Conservation (phyloP, 805 yeast genomes). For the Pichia heedii region DNA sequence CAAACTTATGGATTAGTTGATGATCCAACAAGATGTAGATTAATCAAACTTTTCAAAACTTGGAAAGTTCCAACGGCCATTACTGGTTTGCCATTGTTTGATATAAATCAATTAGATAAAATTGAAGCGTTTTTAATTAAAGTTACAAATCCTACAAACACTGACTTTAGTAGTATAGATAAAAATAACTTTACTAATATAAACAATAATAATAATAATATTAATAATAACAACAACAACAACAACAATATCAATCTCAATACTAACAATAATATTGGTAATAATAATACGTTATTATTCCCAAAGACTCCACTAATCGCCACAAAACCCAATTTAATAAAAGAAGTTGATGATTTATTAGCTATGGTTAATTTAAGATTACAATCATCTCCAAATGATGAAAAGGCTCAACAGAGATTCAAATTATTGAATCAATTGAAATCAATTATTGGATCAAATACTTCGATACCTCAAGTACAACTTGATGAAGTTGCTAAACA, state of each 20-base stretch:
- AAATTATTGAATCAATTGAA: slow-evolving; percentile 38
- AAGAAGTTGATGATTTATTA: slow-evolving; percentile 30
- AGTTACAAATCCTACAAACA: slow-evolving; percentile 36
- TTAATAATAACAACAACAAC: background rate
- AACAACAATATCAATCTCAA: background rate
- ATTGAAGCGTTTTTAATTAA: slow-evolving; percentile 66
- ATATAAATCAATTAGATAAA: slow-evolving; percentile 54
- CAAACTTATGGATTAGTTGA: slow-evolving; percentile 72
- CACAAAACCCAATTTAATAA: slow-evolving; percentile 16
- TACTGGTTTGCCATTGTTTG: slow-evolving; percentile 64
- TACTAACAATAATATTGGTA: background rate
- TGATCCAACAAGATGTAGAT: slow-evolving; percentile 62
- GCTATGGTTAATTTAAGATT: slow-evolving; percentile 36
- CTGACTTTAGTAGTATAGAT: background rate
- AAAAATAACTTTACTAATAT: background rate
- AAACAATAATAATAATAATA: background rate
- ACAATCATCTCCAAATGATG: slow-evolving; percentile 27
- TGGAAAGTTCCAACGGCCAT: slow-evolving; percentile 69
- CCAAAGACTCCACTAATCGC: slow-evolving; percentile 1
- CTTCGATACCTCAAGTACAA: slow-evolving; percentile 23
- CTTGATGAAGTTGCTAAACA: slow-evolving; percentile 26
- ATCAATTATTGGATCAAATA: slow-evolving; percentile 26
- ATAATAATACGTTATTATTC: too few relatives aligned
- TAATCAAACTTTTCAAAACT: slow-evolving; percentile 72
- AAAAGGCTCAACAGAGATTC: slow-evolving; percentile 35